phyloP scores from a whole-genome alignment of 208 protist genomes.

The Endotrypanum monterogeii region DNA sequence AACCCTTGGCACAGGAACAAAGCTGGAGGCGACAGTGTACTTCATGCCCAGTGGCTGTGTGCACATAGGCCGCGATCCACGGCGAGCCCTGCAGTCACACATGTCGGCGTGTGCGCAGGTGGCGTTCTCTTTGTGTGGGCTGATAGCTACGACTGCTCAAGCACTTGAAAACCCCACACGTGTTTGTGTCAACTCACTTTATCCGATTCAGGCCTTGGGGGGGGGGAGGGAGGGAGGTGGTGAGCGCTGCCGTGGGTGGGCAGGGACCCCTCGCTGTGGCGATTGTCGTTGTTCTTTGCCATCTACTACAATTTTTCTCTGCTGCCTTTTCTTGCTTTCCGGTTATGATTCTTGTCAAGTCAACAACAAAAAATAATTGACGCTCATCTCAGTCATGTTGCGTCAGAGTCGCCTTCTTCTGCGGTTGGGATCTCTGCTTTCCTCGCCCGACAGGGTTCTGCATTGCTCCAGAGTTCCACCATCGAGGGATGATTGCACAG shows the following conservation, averaged over 20 bases:
- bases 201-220: background rate
- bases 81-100: conserved; percentile 4
- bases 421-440: background rate
- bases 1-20: background rate
- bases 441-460: too few species aligned
- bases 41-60: background rate
- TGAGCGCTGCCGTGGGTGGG: too few species aligned
- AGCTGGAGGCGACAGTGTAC: background rate
- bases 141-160: conserved; percentile 19
- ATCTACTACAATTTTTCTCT: too few species aligned
- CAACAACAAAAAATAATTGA: background rate
- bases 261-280: background rate
- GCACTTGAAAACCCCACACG: conserved; percentile 17
- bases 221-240: too few species aligned
- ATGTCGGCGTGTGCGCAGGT: conserved; percentile 8
- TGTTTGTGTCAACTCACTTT: conserved; percentile 7
- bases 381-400: background rate
- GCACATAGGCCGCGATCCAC: background rate
- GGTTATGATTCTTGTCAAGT: background rate
- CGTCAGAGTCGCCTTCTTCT: background rate
- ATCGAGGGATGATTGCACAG: background rate
- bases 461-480: background rate
- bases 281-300: background rate
- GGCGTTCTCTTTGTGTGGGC: conserved; percentile 10
- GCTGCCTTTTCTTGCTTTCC: too few species aligned